Base-by-base conservation (phyloP, 139 green algal species). In the Gonium pectorale region DNA sequence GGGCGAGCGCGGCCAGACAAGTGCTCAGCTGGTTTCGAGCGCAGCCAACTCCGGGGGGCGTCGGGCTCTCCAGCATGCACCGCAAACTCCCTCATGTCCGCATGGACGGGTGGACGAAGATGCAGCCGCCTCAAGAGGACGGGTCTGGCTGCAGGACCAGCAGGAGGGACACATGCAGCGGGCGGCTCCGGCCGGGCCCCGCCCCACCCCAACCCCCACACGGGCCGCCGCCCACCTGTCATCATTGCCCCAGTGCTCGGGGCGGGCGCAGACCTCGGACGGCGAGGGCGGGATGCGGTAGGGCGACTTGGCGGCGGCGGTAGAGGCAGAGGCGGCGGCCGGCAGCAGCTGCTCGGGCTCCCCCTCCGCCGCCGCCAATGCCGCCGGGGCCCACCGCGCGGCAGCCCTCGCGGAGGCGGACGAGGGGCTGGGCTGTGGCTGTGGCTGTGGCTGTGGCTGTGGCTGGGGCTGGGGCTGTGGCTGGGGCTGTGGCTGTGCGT, bases 181-280 rank as follows among this genome's bases (percentile, higher is more conserved):
- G 49, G 13, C 13, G 13, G 17, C 13, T 26, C 49, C 49, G 13
- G 49, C 13, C 49, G 13, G 13, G 49, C 56, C 56, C 56, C n/a
- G 56, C 19, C 17, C 19, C n/a, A n/a, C 56, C 56, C 19, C 22
- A 27, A 29, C n/a, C n/a, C n/a, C n/a, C n/a, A n/a, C n/a, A n/a
- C n/a, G n/a, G n/a, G n/a, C n/a, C 46, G 46, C 46, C 7, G 17
- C 70, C 13, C 33, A 80, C 67, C 80, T 71, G 67, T 63, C 37
- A 15, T 40, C 77, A 22, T 64, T 31, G 62, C 77, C 77, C 77
- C 77, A 83, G 13, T 81, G 54, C 59, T 81, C 38, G 13, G 75
- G 46, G 15, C 59, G 68, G 26, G 22, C 56, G 77, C 71, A 83
- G 31, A 80, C 51, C 19, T 63, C 60, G 7, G 29, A 29, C 6